These are phyloP conservation scores for Aspergillus baeticus DNA, from an alignment of 495 filamentous ascomycete species.

Conservation along the genomic window DNA sequence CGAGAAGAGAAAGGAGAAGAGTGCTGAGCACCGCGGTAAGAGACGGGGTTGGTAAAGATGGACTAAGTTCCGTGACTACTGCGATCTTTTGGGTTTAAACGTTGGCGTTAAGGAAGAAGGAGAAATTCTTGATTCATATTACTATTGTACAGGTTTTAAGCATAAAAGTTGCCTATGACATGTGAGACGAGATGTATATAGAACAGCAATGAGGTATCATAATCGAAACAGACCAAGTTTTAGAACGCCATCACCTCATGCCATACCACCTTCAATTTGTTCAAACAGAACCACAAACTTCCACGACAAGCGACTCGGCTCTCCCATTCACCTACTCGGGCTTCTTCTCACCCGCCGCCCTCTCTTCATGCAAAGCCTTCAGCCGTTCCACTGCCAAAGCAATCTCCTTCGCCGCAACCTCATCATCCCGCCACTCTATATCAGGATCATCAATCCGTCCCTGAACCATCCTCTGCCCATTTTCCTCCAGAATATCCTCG, in stretches of 20 bases:
- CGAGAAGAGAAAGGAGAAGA: conserved; percentile 75
- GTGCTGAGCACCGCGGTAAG: conserved; percentile 62
- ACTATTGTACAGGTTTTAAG: conserved; percentile 22
- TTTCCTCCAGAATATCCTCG: conserved; percentile 35
- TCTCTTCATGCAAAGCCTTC: conserved; percentile 13
- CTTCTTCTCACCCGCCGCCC: background rate
- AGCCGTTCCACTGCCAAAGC: conserved; percentile 3
- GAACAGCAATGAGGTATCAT: conserved; percentile 17
- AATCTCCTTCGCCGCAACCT: conserved; percentile 30
- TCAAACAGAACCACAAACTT: background rate
- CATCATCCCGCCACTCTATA: conserved; percentile 70
- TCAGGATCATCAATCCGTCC: conserved; percentile 50
- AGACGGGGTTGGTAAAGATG: conserved; percentile 63
- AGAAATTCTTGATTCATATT: conserved; percentile 6
- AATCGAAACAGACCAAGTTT: conserved; percentile 4
- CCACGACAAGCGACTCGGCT: too few relatives aligned
- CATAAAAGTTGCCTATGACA: conserved; percentile 15
- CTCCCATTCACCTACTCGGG: too few relatives aligned
- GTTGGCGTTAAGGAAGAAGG: conserved; percentile 14
- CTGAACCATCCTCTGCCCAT: conserved; percentile 32
- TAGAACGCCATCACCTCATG: background rate
- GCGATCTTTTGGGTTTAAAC: conserved; percentile 4
- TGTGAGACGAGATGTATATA: conserved; percentile 20
- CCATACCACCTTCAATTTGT: background rate
- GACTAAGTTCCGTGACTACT: background rate